phyloP scores from a whole-genome alignment of 306 rosid genomes.

The Parietaria judaica region DNA sequence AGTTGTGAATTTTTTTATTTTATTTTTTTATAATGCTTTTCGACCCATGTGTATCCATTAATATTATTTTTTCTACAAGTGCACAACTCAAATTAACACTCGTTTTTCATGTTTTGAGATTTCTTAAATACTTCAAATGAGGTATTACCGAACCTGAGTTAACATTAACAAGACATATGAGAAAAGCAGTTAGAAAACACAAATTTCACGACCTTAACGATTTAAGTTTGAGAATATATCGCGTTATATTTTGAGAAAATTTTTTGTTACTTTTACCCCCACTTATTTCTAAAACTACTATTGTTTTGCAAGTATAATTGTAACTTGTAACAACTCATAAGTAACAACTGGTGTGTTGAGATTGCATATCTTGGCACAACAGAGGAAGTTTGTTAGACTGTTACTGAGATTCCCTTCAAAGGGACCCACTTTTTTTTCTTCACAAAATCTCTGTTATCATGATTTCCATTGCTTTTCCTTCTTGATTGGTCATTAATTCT shows the following conservation, averaged over 20 bases:
- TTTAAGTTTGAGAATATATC: too few relatives aligned
- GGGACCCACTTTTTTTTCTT: constrained; percentile 29
- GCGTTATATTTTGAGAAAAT: background rate
- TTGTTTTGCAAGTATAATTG: too few relatives aligned
- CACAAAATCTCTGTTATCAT: constrained; percentile 16
- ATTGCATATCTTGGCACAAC: constrained; percentile 1
- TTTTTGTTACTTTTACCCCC: background rate
- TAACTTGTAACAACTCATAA: background rate
- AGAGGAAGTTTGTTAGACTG: constrained; percentile 21
- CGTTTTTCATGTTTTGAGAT: too few relatives aligned
- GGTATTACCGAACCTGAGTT: too few relatives aligned
- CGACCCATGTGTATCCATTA: too few relatives aligned
- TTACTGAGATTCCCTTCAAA: constrained; percentile 21
- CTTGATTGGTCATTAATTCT: background rate
- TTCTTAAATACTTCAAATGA: too few relatives aligned
- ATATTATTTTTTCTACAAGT: too few relatives aligned
- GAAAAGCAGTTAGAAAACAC: too few relatives aligned
- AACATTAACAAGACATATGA: too few relatives aligned
- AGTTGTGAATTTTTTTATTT: background rate
- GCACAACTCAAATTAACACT: too few relatives aligned
- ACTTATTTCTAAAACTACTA: background rate
- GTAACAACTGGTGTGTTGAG: background rate
- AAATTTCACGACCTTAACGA: too few relatives aligned
- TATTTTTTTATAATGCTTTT: too few relatives aligned
- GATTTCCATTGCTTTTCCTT: background rate